phyloP scores from a whole-genome alignment of 106 monocot genomes.

The Dendrobium catenatum region DNA sequence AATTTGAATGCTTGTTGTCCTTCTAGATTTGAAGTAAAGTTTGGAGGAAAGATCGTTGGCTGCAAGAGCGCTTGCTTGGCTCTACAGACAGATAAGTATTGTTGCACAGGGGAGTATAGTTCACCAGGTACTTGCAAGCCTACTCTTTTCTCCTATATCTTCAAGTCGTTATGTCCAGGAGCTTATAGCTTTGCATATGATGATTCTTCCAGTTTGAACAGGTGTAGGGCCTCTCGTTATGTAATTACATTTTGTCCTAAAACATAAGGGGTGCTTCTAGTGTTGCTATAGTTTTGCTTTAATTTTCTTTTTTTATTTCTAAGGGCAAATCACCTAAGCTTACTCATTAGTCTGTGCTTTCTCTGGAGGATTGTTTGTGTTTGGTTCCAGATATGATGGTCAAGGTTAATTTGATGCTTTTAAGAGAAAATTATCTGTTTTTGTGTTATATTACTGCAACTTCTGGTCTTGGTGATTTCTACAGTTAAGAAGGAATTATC shows the following conservation, averaged over 20 bases:
- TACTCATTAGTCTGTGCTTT: too few species aligned
- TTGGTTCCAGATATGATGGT: too few species aligned
- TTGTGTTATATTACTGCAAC: too few species aligned
- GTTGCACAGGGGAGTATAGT: conserved; percentile 38
- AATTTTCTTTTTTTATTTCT: too few species aligned
- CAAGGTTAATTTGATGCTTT: too few species aligned
- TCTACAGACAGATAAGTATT: conserved; percentile 37
- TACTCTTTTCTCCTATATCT: conserved; percentile 45
- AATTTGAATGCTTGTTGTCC: conserved; percentile 67
- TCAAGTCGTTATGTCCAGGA: conserved; percentile 51
- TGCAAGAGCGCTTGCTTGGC: conserved; percentile 64
- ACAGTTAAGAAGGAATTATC: too few species aligned
- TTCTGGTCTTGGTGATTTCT: too few species aligned
- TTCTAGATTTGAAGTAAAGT: conserved; percentile 37
- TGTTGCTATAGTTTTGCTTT: too few species aligned
- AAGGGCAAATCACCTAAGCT: too few species aligned
- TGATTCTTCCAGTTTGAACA: conserved; percentile 41
- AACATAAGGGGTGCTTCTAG: neutral
- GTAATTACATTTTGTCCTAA: conserved; percentile 78
- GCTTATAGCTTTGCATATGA: conserved; percentile 66
- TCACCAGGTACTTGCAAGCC: conserved; percentile 41
- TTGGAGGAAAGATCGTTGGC: conserved; percentile 37
- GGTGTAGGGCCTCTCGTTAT: conserved; percentile 48
- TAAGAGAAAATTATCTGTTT: too few species aligned
- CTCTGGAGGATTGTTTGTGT: too few species aligned